Percentiles rank a stretch among this genome's conserved stretches.
Evolutionary conservation across 371 early-diverging fungal genomes (phyloP).

Genomic region (Mortierella sp.): DNA sequence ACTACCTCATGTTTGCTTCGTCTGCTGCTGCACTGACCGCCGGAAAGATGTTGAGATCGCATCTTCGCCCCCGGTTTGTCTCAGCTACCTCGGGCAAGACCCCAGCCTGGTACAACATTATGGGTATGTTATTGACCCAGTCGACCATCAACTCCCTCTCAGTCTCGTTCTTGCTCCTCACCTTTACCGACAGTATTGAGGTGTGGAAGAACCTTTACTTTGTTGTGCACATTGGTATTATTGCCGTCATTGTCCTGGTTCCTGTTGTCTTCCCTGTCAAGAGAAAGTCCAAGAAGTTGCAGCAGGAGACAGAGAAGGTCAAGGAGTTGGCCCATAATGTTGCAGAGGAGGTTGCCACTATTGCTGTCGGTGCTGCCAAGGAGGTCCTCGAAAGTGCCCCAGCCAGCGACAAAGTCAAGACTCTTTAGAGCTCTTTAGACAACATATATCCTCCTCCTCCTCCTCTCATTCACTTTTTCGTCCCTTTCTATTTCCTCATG

Average conservation of each 20-base stretch:
- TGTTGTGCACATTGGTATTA: slow-evolving; percentile 68
- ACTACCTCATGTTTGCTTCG: slow-evolving; percentile 74
- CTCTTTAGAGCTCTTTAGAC: slow-evolving; percentile 13
- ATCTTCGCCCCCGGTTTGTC: slow-evolving; percentile 76
- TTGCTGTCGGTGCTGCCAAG: slow-evolving; percentile 24
- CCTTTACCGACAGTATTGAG: slow-evolving; percentile 64
- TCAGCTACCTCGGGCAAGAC: slow-evolving; percentile 56
- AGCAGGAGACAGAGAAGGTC: slow-evolving; percentile 30
- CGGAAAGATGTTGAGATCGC: slow-evolving; percentile 70
- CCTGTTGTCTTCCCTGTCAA: slow-evolving; percentile 45
- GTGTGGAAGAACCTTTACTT: slow-evolving; percentile 76
- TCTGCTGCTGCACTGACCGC: slow-evolving; percentile 65
- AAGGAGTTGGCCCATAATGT: slow-evolving; percentile 29
- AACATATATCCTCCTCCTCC: neutral
- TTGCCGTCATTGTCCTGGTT: slow-evolving; percentile 46
- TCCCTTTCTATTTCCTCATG: neutral
- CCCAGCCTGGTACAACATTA: slow-evolving; percentile 72
- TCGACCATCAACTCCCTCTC: slow-evolving; percentile 76
- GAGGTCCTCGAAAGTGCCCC: slow-evolving; percentile 26
- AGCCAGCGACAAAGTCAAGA: slow-evolving; percentile 31
- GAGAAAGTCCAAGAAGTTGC: slow-evolving; percentile 44
- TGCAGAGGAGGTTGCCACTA: slow-evolving; percentile 31
- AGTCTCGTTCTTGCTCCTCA: slow-evolving; percentile 80
- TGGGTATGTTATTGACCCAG: slow-evolving; percentile 77
- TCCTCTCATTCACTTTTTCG: neutral